Percentiles rank a stretch among this genome's conserved stretches.
phyloP scores from a whole-genome alignment of 1,139 yeast genomes.

The Sugiyamaella pinicola region DNA sequence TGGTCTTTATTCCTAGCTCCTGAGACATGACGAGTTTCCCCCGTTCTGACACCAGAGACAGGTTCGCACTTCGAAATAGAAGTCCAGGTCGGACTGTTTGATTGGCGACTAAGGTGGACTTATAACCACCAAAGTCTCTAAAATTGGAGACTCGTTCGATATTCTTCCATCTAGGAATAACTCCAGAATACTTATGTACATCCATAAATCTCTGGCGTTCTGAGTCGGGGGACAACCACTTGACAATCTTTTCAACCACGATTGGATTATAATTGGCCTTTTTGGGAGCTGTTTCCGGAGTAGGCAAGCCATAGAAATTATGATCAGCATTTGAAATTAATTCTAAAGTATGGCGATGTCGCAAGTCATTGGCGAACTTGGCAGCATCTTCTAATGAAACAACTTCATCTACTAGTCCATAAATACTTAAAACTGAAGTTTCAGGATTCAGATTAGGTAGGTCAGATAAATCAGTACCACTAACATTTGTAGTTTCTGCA shows the following conservation, averaged over 20 bases:
- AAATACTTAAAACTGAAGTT: conserved; percentile 63
- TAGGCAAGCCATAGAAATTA: conserved; percentile 61
- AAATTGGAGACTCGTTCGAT: conserved; percentile 73
- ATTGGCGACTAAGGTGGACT: conserved; percentile 29
- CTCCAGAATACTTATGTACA: conserved; percentile 45
- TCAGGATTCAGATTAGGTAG: conserved; percentile 48
- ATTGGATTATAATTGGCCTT: conserved; percentile 54
- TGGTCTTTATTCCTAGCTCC: conserved; percentile 52
- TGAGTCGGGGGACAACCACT: conserved; percentile 54
- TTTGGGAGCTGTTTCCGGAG: conserved; percentile 13
- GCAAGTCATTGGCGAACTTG: conserved; percentile 58
- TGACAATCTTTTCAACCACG: conserved; percentile 56
- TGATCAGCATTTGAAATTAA: conserved; percentile 76
- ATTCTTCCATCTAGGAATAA: conserved; percentile 56
- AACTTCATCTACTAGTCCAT: conserved; percentile 67
- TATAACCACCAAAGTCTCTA: conserved; percentile 83
- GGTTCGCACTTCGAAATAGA: conserved; percentile 66
- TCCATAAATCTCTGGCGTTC: conserved; percentile 57
- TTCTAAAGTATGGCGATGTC: conserved; percentile 57
- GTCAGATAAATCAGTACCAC: conserved; percentile 51
- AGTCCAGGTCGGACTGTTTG: conserved; percentile 54
- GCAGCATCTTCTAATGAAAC: conserved; percentile 68
- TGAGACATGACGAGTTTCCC: conserved; percentile 50
- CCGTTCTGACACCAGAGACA: conserved; percentile 48
- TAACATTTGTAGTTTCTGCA: conserved; percentile 58